A percentile compares a stretch with the other conserved stretches of the same genome.
Conservation (phyloP, 495 filamentous ascomycete species). For the Schizothecium vesticola region DNA sequence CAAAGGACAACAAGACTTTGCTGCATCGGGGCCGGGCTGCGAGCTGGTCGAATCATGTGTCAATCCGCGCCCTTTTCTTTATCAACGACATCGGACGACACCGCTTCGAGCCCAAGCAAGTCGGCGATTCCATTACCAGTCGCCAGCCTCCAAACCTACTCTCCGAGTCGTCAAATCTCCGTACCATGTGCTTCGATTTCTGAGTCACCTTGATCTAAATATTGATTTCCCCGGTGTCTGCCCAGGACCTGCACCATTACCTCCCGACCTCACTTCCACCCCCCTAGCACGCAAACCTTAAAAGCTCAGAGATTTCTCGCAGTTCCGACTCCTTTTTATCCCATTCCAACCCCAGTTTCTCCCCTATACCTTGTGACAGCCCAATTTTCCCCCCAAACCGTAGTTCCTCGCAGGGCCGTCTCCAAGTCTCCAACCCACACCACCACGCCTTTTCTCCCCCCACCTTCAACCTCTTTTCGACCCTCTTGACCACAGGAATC, state of each 20-base stretch:
- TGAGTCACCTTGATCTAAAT: slow-evolving; percentile 9
- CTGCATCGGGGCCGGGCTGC: slow-evolving; percentile 1
- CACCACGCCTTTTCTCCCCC: neutral
- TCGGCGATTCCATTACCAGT: neutral
- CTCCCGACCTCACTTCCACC: neutral
- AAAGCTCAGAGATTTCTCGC: neutral
- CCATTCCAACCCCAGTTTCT: neutral
- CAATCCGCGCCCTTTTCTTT: slow-evolving; percentile 2
- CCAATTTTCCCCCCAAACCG: neutral
- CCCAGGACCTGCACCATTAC: neutral
- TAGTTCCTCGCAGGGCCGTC: neutral
- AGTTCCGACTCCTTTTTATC: neutral
- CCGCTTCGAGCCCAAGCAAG: neutral
- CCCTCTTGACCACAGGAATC: neutral
- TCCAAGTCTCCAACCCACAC: neutral
- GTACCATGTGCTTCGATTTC: neutral
- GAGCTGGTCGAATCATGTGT: slow-evolving; percentile 7
- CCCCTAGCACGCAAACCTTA: neutral
- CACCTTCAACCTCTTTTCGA: neutral
- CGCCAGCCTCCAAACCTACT: neutral
- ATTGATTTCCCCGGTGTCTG: neutral
- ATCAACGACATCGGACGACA: slow-evolving; percentile 2
- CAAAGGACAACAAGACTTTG: neutral
- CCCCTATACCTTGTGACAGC: neutral
- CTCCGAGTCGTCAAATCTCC: neutral